Conservation (phyloP, 148 eudicot species). For the Suaeda aralocaspica region DNA sequence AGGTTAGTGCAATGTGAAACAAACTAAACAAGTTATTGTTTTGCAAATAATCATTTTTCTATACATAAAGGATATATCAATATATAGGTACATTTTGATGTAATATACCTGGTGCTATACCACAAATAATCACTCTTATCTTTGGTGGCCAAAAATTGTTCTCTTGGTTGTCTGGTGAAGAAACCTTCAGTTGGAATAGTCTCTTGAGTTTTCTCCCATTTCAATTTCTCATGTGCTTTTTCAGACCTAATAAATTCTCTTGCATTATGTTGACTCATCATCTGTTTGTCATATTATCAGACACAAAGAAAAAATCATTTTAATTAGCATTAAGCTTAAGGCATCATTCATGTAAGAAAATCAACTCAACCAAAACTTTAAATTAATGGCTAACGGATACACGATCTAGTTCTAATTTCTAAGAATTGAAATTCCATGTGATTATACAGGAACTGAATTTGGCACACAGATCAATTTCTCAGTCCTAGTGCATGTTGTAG, state of each 20-base stretch:
- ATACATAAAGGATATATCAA: no score
- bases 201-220: slow-evolving; percentile 69
- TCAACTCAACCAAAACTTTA: no score
- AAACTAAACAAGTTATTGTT: no score
- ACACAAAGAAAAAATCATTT: not conserved
- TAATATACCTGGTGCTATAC: slow-evolving; percentile 73
- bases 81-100: not conserved
- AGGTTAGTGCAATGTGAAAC: not conserved
- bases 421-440: no score
- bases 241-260: slow-evolving; percentile 47
- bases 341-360: no score
- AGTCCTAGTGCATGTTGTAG: no score
- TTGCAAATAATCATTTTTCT: no score
- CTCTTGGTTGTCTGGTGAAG: slow-evolving; percentile 37
- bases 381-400: no score
- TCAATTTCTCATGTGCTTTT: slow-evolving; percentile 33
- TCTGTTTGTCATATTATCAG: slow-evolving; percentile 30
- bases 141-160: slow-evolving; percentile 47
- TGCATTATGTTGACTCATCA: slow-evolving; percentile 66
- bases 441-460: no score
- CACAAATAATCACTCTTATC: slow-evolving; percentile 79
- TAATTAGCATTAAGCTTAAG: no score
- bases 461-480: no score
- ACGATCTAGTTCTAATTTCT: no score
- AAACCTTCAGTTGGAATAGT: slow-evolving; percentile 34